Evolutionary conservation across 2,329 filamentous ascomycete species (phyloP), one percentile per base, ranked within the genome.

Genomic region (Epichloe elymi): DNA sequence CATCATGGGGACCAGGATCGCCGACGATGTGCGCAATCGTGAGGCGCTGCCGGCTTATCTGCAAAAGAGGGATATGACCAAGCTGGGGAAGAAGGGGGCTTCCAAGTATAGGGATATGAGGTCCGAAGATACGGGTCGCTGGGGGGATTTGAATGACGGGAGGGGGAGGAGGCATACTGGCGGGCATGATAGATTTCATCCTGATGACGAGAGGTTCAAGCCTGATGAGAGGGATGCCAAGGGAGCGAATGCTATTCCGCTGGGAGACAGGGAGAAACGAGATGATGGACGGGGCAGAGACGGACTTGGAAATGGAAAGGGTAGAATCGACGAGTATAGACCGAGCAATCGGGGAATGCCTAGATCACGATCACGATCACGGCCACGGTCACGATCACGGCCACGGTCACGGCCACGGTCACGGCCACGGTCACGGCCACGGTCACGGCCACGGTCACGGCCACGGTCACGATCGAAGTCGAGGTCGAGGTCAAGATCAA

Each of bases 41-140:
- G 86, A 93, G 60, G 73, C 88, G 1, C 69, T 98, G 59, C 93
- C 93, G 3, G 84, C 95, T 70, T 94, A 90, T 57, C 82, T 98
- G 73, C 89, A 95, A 70, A 82, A 94, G 60, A 76, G 93, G 51
- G 93, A 97, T 67, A 88, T 93, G 85, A 91, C 90, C 14, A 91
- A 90, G 70, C 69, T 98, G 26, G 93, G 93, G 20, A 88, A 86
- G 70, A 95, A 95, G 72, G 91, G 91, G 19, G 82, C 87, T 30
- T 90, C 88, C 6, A 87, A 86, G 66, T 97, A 97, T 69, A 86
- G 79, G 60, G 93, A 98, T 67, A 76, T 98, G 61, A 83, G 83
- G 64, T 80, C 74, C 14, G 91, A 98, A 69, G 93, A 98, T 67
- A 98, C 93, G 0, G 93, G 93, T 0, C 74, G 78, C 33, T 96